Evolutionary conservation across 257 asterid genomes (phyloP).

Genomic region (Capsicum pubescens): DNA sequence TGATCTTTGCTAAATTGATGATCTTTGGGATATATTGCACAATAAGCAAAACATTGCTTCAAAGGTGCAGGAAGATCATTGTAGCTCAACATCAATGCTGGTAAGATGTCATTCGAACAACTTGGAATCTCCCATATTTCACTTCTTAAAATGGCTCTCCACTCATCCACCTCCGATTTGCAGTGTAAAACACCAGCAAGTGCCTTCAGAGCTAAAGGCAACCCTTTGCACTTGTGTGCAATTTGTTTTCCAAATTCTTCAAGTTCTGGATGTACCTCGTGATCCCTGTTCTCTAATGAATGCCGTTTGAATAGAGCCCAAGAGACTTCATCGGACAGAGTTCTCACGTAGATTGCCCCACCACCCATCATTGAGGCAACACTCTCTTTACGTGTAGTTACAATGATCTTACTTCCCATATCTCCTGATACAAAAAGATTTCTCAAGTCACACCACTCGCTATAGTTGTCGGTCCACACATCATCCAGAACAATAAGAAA

Average conservation of each 20-base stretch:
- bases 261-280: background rate
- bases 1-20: background rate
- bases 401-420: no score
- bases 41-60: conserved; percentile 27
- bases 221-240: conserved; percentile 12
- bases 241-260: background rate
- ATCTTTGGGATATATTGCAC: conserved; percentile 35
- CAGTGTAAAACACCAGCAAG: background rate
- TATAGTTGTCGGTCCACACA: no score
- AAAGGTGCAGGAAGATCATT: conserved; percentile 21
- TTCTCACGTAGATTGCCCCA: no score
- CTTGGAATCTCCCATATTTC: conserved; percentile 9
- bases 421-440: no score
- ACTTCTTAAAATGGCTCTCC: background rate
- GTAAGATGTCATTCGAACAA: background rate
- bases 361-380: no score
- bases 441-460: no score
- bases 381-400: no score
- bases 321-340: no score
- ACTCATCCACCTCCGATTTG: background rate
- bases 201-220: conserved; percentile 19
- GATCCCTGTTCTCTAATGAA: no score
- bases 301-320: no score
- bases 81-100: conserved; percentile 26
- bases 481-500: no score